Conservation (phyloP, 2,329 filamentous ascomycete species). For the Talaromyces pinophilus region DNA sequence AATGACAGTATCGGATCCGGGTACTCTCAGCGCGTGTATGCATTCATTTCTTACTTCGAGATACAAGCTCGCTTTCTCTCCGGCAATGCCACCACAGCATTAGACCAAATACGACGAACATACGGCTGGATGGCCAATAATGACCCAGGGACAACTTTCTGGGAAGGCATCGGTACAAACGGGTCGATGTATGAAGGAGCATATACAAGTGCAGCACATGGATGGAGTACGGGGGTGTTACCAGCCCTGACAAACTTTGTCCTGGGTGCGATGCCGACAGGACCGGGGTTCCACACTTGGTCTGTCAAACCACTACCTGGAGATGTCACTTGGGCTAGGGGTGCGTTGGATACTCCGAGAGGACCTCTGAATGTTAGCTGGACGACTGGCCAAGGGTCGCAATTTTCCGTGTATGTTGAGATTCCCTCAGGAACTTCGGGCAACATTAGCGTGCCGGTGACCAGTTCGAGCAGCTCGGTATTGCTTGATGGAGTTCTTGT, state of each 20-base stretch:
- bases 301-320: not conserved
- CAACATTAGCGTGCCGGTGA: not conserved
- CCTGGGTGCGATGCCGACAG: not conserved
- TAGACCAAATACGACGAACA: not conserved
- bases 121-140: not conserved
- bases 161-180: not conserved
- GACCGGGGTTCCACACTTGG: not conserved
- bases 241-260: not conserved
- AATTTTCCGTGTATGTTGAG: not conserved
- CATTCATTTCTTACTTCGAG: not conserved
- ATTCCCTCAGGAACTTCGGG: not conserved
- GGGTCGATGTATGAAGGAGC: not conserved
- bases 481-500: not conserved
- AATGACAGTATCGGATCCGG: not conserved
- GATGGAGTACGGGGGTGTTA: not conserved
- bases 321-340: not conserved
- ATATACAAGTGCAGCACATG: not conserved
- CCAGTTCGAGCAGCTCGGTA: not conserved
- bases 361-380: not conserved
- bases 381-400: not conserved
- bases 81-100: not conserved
- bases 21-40: not conserved
- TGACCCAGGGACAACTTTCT: not conserved
- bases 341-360: not conserved
- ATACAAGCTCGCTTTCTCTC: not conserved